Percentiles rank a stretch among this genome's conserved stretches.
Evolutionary conservation across 2,329 filamentous ascomycete species (phyloP).

Genomic region (Elsinoe arachidis): DNA sequence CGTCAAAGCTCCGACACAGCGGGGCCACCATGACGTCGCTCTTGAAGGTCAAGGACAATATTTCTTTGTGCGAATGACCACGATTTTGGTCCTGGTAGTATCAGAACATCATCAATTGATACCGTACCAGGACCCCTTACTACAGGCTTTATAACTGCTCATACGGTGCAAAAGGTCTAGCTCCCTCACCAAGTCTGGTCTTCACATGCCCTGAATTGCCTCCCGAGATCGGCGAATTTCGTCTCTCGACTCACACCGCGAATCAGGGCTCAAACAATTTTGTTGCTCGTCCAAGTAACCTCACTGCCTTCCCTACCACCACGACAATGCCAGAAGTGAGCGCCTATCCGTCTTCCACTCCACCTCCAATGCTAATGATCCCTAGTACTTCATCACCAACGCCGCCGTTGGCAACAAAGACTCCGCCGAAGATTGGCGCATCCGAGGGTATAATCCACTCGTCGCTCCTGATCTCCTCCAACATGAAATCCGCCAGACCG

Average conservation of each 20-base stretch:
- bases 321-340: constrained; percentile 13
- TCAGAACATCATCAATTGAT: too few species aligned
- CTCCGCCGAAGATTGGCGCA: constrained; percentile 45
- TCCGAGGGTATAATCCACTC: constrained; percentile 80
- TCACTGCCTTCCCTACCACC: not conserved
- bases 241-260: constrained; percentile 4
- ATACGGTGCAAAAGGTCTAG: not conserved
- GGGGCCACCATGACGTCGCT: constrained; percentile 2
- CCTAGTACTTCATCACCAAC: constrained; percentile 44
- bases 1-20: constrained; percentile 4
- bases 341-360: not conserved
- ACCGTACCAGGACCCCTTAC: too few species aligned
- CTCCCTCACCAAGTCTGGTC: not conserved
- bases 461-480: constrained; percentile 91
- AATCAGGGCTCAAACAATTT: constrained; percentile 5
- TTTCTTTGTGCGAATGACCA: not conserved
- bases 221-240: not conserved
- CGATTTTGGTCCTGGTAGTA: too few species aligned
- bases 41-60: not conserved
- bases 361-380: not conserved
- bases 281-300: not conserved
- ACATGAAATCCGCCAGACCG: constrained; percentile 66
- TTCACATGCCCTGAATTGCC: constrained; percentile 8
- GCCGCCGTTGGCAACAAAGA: constrained; percentile 41
- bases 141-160: not conserved